Conservation (phyloP, 805 yeast genomes). For the Zygosaccharomyces rouxii region DNA sequence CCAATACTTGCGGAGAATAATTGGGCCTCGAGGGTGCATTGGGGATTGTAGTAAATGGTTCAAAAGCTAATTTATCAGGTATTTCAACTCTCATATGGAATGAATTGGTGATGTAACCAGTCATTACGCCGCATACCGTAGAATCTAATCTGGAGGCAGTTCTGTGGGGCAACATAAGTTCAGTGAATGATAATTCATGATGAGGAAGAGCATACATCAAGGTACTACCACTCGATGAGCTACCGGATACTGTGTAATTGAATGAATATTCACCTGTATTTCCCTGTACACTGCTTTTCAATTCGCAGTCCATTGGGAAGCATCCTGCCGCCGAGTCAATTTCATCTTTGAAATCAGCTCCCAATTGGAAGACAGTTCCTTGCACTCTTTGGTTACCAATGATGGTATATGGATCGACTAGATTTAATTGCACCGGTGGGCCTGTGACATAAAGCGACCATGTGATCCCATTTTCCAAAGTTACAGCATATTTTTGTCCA, state of each 20-base stretch:
- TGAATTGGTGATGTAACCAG: constrained; percentile 41
- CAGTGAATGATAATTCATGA: constrained; percentile 46
- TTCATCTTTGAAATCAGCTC: constrained; percentile 42
- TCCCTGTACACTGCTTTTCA: constrained; percentile 41
- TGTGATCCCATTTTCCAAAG: constrained; percentile 49
- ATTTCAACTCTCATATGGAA: constrained; percentile 42
- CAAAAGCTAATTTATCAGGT: constrained; percentile 44
- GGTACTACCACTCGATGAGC: constrained; percentile 40
- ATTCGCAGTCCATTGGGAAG: constrained; percentile 46
- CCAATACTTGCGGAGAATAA: constrained; percentile 32
- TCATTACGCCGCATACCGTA: constrained; percentile 46
- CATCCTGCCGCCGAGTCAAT: constrained; percentile 64
- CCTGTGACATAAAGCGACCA: constrained; percentile 64
- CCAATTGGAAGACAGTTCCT: constrained; percentile 57
- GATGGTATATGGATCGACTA: constrained; percentile 38
- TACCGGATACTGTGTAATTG: constrained; percentile 42
- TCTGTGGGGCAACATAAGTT: constrained; percentile 22
- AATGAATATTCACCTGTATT: constrained; percentile 41
- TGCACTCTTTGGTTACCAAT: constrained; percentile 24
- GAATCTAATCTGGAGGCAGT: constrained; percentile 39
- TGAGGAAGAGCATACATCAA: constrained; percentile 68
- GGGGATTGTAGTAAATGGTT: constrained; percentile 38
- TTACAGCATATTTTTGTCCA: constrained; percentile 49
- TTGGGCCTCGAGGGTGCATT: constrained; percentile 21
- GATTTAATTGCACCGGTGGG: constrained; percentile 49